Evolutionary conservation across 495 filamentous ascomycete genomes (phyloP).

Genomic region (Parathielavia appendiculata): DNA sequence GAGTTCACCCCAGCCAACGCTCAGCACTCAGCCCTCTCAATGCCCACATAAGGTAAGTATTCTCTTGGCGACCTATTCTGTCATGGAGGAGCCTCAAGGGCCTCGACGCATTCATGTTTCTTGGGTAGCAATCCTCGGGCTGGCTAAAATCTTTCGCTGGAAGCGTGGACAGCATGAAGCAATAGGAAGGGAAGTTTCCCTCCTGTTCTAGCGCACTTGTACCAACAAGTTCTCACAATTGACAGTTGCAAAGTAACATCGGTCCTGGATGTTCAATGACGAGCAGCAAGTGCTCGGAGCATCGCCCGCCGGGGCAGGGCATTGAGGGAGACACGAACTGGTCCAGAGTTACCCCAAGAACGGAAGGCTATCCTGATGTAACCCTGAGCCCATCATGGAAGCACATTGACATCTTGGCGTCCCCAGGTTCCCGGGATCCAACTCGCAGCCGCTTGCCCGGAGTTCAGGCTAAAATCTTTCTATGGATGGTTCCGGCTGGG

Average conservation of each 20-base stretch:
- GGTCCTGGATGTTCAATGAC: neutral
- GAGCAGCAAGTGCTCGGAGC: neutral
- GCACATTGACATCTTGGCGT: neutral
- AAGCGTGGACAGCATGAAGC: neutral
- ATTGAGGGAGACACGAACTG: neutral
- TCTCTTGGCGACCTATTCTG: too few relatives aligned
- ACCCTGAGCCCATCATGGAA: neutral
- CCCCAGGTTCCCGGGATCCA: neutral
- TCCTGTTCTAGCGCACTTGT: too few relatives aligned
- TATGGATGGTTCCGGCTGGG: too few relatives aligned
- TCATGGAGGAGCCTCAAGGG: too few relatives aligned
- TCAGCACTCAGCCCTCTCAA: too few relatives aligned
- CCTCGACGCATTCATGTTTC: neutral
- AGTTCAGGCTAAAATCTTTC: conserved; percentile 10
- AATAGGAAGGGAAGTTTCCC: neutral
- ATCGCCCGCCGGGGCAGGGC: neutral
- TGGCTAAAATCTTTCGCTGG: neutral
- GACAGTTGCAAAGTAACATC: neutral
- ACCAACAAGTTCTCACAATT: too few relatives aligned
- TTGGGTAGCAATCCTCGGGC: neutral
- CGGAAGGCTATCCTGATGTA: neutral
- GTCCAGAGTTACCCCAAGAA: neutral
- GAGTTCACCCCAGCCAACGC: too few relatives aligned
- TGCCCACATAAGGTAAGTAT: too few relatives aligned
- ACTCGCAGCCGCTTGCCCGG: conserved; percentile 6